Percentiles rank a stretch among this genome's conserved stretches.
Conservation (phyloP, 768 basidiomycete genomes). For the Leccinum boreale region DNA sequence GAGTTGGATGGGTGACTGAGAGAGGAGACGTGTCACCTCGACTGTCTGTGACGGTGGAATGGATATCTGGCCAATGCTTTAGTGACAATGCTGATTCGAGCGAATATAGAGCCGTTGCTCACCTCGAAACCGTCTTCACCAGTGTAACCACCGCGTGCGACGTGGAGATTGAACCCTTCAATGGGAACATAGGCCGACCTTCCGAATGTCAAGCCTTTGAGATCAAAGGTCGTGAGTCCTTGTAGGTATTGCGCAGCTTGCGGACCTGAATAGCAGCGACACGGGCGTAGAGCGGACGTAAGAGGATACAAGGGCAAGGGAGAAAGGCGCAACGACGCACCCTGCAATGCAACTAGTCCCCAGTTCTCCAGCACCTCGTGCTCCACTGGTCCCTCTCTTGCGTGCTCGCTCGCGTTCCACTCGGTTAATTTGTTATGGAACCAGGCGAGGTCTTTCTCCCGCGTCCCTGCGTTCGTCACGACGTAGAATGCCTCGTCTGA, state of each 20-base stretch:
- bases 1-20: constrained; percentile 67
- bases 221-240: constrained; percentile 67
- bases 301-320: neutral
- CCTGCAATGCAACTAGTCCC: constrained; percentile 91
- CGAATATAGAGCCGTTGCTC: neutral
- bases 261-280: constrained; percentile 52
- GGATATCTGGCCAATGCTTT: constrained; percentile 60
- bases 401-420: constrained; percentile 68
- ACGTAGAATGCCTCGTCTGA: constrained; percentile 80
- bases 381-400: constrained; percentile 60
- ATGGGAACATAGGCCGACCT: constrained; percentile 78
- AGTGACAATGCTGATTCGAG: neutral
- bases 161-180: constrained; percentile 60
- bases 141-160: constrained; percentile 94
- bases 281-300: neutral
- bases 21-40: constrained; percentile 61
- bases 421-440: constrained; percentile 62
- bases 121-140: constrained; percentile 99
- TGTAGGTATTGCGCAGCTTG: constrained; percentile 80
- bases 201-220: constrained; percentile 77
- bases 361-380: constrained; percentile 78
- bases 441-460: constrained; percentile 79
- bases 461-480: constrained; percentile 92
- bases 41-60: constrained; percentile 77
- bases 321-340: constrained; percentile 36